Base-by-base conservation (phyloP, 495 filamentous ascomycete species). In the Pseudotulostoma volvatum region DNA sequence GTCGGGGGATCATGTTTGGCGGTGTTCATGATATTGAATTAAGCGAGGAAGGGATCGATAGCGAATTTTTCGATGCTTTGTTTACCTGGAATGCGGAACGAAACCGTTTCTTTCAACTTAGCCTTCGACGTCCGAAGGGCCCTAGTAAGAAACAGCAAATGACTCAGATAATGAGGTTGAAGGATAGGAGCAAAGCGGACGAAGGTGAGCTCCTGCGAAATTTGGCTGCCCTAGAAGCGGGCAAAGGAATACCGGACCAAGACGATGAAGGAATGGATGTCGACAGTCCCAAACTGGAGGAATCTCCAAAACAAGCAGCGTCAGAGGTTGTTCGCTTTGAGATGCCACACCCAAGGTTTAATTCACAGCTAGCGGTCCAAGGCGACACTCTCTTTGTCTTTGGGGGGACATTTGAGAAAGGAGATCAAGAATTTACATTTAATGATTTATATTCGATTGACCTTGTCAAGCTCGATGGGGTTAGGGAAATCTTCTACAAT, bases 1-100 rank as follows among this genome's bases (percentile, higher is more conserved):
- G 90, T 1, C 74, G 90, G 42, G 90, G 90, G 1, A 84, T 97
- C 42, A 60, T 79, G 55, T 97, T 97, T 49, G 90, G 90, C 30
- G 90, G 90, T 39, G 90, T 97, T 4, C 81, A 93, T 42, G 90
- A 96, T 49, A 79, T 93, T 1, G 86, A 93, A 51, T 71, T 93
- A 51, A 92, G 70, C 44, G 90, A 97, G 51, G 90, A 97, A 57
- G 85, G 81, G 8, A 87, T 97, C 30, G 85, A 96, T 13, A 90
- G 82, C 50, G 84, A 94, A 49, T 97, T 97, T 58, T 96, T 96
- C 54, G 84, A 94, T 50, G 67, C 70, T 21, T 54, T 95, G 14
- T 88, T 76, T 49, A 82, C 84, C 14, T 96, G 85, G 83, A 93
- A 86, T 44, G 78, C 87, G 16, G 90, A 97, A 43, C 70, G 86